Base-by-base conservation (phyloP, 1,139 yeast species). In the Saccharomyces hybrid region DNA sequence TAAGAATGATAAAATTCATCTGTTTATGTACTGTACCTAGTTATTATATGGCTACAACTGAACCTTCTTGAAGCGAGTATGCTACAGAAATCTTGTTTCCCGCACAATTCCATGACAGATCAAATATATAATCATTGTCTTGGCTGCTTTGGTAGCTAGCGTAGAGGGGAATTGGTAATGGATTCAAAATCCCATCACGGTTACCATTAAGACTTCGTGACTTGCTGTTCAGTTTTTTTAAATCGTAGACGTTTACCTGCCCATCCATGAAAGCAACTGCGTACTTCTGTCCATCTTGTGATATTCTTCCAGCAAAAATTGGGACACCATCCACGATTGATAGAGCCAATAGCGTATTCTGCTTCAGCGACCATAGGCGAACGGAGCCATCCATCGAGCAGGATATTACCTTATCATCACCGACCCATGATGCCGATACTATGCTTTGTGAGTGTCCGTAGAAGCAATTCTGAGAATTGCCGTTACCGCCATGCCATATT, bases 381-480 rank as follows among this genome's bases (percentile, higher is more conserved):
- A 85, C 71, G 0, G 84, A 74, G 1, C 95, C 91, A 60, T 88
- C 96, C 69, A 87, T 73, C 0, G 95, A 84, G 1, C 79, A 73
- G 9, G 79, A 73, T n/a, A 77, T 61, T 4, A 79, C 60, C 60
- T 56, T 57, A 30, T 70, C 70, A 2, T 60, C 61, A 14, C 73
- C 63, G 16, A 83, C 56, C 90, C 91, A 86, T 26, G 70, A 68
- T 13, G 83, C 73, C 13, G 75, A 77, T 0, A 83, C 73, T 3
- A 86, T 73, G 3, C 88, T 84, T 48, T 83, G 79, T 0, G 79
- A 70, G 63, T 84, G 88, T 0, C 81, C 82, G 5, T 63, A 53
- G 47, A 78, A 63, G 3, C 76, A 69, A 54, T 76, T 75, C 20
- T 73, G 64, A 23, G 76, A 69, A 54, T 78, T 81, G 23, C 81